phyloP scores from a whole-genome alignment of 257 asterid species.

The Mentha longifolia region DNA sequence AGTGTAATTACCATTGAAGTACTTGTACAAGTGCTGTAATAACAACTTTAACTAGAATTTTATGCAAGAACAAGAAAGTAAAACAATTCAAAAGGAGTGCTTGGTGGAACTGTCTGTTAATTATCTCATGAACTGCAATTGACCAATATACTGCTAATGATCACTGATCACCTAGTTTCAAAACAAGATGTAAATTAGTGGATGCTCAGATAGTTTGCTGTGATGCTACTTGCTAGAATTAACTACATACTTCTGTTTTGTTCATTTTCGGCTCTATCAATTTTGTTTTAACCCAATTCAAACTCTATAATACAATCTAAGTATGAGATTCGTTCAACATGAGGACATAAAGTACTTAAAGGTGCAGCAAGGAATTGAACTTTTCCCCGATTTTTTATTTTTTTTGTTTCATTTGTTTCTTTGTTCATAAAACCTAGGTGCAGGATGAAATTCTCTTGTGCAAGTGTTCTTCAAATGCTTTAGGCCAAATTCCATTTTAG shows the following conservation, averaged over 20 bases:
- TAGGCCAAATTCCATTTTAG: neutral
- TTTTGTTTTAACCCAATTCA: neutral
- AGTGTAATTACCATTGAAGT: neutral
- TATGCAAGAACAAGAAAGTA: neutral
- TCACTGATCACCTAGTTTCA: neutral
- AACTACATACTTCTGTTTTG: neutral
- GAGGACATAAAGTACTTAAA: neutral
- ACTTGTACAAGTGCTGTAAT: neutral
- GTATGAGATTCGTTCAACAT: neutral
- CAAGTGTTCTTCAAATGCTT: neutral
- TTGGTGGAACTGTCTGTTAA: neutral
- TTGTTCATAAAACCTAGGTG: neutral
- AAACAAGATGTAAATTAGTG: neutral
- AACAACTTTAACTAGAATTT: neutral
- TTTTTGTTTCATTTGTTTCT: neutral
- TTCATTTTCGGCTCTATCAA: neutral
- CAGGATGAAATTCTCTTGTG: neutral
- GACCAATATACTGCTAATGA: neutral
- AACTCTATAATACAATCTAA: neutral
- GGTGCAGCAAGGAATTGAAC: neutral
- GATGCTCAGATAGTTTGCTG: neutral
- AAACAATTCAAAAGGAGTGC: neutral
- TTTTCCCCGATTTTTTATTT: neutral
- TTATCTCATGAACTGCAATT: neutral
- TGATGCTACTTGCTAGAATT: neutral